Evolutionary conservation across 495 filamentous ascomycete genomes (phyloP).

Genomic region (Aspergillus conjunctus): DNA sequence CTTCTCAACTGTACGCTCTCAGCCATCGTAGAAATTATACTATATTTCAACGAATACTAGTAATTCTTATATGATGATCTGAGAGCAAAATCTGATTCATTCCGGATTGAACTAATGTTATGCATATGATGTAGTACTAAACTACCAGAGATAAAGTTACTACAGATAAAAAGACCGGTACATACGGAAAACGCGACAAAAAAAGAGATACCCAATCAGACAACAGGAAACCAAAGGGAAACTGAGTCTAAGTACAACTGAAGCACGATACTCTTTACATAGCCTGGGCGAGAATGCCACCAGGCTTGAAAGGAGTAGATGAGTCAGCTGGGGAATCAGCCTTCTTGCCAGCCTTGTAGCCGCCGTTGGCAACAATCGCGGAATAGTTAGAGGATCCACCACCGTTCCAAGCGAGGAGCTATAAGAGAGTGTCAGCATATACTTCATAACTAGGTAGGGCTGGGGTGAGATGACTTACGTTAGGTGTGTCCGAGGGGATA

Average conservation of each 20-base stretch:
- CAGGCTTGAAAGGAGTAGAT: conserved; percentile 33
- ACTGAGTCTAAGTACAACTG: conserved; percentile 2
- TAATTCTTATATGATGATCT: too few species aligned
- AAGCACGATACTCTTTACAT: conserved; percentile 9
- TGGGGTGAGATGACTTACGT: conserved; percentile 53
- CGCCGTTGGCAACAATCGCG: conserved; percentile 73
- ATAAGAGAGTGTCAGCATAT: conserved; percentile 45
- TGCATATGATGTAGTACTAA: conserved; percentile 16
- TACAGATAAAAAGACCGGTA: conserved; percentile 5
- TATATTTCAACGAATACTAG: not conserved
- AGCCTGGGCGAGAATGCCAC: conserved; percentile 21
- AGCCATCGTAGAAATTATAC: not conserved
- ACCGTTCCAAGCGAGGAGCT: conserved; percentile 98
- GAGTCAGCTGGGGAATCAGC: not conserved
- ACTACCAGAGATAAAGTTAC: conserved; percentile 19
- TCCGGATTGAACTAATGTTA: not conserved
- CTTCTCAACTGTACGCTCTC: not conserved
- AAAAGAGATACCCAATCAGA: conserved; percentile 2
- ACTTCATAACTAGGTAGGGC: not conserved
- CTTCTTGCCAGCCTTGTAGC: conserved; percentile 37
- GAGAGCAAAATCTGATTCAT: not conserved
- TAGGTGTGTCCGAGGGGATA: conserved; percentile 81
- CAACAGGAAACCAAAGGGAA: conserved; percentile 1
- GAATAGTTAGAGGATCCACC: conserved; percentile 90
- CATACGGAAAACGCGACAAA: conserved; percentile 5